Percentiles rank a stretch among this genome's conserved stretches.
Conservation (phyloP, 1,284 basidiomycete species). For the Stygiomarasmius scandens region DNA sequence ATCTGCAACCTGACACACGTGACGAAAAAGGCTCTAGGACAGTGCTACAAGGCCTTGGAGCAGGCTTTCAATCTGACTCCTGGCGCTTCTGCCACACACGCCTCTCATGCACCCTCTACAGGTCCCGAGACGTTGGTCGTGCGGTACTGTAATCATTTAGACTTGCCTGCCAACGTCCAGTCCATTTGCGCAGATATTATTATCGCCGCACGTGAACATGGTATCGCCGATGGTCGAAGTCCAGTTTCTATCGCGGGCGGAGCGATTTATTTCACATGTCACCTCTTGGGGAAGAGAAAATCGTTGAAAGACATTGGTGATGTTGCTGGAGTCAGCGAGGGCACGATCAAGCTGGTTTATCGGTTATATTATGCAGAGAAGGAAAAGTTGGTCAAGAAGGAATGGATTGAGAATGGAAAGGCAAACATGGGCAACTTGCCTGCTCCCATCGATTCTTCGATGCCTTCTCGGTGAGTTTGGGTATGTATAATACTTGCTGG, state of each 20-base stretch:
- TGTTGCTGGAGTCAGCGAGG: conserved; percentile 98
- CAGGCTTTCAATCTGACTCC: conserved; percentile 88
- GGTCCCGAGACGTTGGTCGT: conserved; percentile 86
- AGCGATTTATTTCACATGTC: conserved; percentile 92
- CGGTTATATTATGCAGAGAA: conserved; percentile 68
- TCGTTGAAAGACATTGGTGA: conserved; percentile 84
- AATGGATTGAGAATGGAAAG: conserved; percentile 81
- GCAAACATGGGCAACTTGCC: conserved; percentile 34
- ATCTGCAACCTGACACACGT: conserved; percentile 93
- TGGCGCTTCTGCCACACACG: conserved; percentile 58
- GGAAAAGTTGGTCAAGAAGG: conserved; percentile 77
- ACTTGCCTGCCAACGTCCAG: conserved; percentile 83
- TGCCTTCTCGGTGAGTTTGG: background rate
- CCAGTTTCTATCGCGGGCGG: conserved; percentile 97
- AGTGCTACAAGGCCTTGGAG: conserved; percentile 93
- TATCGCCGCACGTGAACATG: conserved; percentile 76
- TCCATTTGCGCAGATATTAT: conserved; percentile 88
- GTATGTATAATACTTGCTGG: background rate
- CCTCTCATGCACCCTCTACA: conserved; percentile 47
- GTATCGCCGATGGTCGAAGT: conserved; percentile 90
- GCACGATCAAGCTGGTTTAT: conserved; percentile 92
- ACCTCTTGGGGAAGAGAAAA: conserved; percentile 76
- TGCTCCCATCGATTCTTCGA: background rate
- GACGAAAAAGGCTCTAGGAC: conserved; percentile 92
- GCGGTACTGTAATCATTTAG: conserved; percentile 94